A percentile compares a stretch with the other conserved stretches of the same genome.
Evolutionary conservation across 352 stramenopile species (phyloP).

Genomic region (Phytophthora colocasiae): DNA sequence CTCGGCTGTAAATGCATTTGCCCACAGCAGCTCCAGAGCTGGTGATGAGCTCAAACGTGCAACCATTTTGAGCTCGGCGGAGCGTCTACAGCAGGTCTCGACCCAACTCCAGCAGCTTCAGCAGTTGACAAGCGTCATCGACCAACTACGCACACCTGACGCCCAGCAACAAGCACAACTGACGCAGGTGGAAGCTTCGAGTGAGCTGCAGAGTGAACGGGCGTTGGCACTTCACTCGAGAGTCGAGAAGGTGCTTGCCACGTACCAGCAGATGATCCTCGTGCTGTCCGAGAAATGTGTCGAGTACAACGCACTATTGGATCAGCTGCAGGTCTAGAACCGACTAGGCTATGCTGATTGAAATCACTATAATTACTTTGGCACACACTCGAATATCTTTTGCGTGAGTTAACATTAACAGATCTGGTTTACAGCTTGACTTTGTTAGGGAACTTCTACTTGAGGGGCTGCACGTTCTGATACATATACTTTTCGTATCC

Average conservation of each 20-base stretch:
- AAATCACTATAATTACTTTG: no score
- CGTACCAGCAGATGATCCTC: conserved; percentile 78
- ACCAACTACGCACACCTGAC: conserved; percentile 43
- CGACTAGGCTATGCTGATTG: background rate
- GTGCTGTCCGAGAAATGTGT: conserved; percentile 77
- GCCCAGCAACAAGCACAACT: conserved; percentile 30
- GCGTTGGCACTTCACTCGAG: conserved; percentile 54
- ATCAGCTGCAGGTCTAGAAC: conserved; percentile 53
- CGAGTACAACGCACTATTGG: conserved; percentile 63
- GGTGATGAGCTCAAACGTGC: conserved; percentile 69
- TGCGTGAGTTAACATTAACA: no score
- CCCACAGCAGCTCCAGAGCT: conserved; percentile 19
- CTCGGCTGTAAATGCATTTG: conserved; percentile 33
- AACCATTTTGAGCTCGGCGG: conserved; percentile 62
- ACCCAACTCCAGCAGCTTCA: conserved; percentile 54
- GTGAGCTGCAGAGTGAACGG: conserved; percentile 48
- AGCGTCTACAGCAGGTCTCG: conserved; percentile 46
- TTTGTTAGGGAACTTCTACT: no score
- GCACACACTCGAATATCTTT: no score
- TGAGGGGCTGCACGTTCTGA: no score
- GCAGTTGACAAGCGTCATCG: conserved; percentile 55
- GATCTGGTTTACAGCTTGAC: no score
- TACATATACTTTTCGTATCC: no score
- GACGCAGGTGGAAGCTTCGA: conserved; percentile 38
- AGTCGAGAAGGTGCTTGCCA: conserved; percentile 56